These are phyloP conservation scores for Triglochin maritima DNA, from an alignment of 106 monocot genomes.

Conservation along the genomic window DNA sequence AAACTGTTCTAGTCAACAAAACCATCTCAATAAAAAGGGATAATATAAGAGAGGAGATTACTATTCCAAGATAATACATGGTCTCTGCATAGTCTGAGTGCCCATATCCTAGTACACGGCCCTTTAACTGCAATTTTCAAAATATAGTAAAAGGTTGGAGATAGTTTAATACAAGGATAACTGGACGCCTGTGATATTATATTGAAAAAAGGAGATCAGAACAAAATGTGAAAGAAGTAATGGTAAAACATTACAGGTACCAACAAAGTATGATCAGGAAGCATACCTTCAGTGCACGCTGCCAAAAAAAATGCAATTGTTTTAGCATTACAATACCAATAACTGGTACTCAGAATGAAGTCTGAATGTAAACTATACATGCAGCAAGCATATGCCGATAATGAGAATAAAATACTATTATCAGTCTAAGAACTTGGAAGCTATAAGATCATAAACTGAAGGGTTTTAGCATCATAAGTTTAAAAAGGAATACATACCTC, in stretches of 20 bases:
- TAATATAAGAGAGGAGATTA: constrained; percentile 10
- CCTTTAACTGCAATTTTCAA: constrained; percentile 60
- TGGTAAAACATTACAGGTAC: too few relatives aligned
- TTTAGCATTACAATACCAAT: background rate
- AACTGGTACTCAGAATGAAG: background rate
- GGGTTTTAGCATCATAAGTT: too few relatives aligned
- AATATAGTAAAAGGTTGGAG: background rate
- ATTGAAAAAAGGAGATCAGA: background rate
- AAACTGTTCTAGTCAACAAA: background rate
- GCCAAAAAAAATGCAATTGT: constrained; percentile 26
- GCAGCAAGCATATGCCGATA: too few relatives aligned
- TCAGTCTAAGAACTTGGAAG: too few relatives aligned
- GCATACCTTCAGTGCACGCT: constrained; percentile 86
- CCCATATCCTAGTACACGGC: constrained; percentile 63
- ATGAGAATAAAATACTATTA: too few relatives aligned
- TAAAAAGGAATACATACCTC: constrained; percentile 37
- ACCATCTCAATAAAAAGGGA: background rate
- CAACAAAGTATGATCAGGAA: background rate
- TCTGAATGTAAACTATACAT: too few relatives aligned
- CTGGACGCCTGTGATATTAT: background rate
- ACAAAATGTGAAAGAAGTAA: background rate
- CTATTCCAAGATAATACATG: constrained; percentile 90
- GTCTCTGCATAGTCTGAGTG: constrained; percentile 84
- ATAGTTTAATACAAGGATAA: constrained; percentile 1
- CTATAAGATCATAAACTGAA: too few relatives aligned